Conservation (phyloP, 495 filamentous ascomycete species). For the Hypoxylon lienhwacheense region DNA sequence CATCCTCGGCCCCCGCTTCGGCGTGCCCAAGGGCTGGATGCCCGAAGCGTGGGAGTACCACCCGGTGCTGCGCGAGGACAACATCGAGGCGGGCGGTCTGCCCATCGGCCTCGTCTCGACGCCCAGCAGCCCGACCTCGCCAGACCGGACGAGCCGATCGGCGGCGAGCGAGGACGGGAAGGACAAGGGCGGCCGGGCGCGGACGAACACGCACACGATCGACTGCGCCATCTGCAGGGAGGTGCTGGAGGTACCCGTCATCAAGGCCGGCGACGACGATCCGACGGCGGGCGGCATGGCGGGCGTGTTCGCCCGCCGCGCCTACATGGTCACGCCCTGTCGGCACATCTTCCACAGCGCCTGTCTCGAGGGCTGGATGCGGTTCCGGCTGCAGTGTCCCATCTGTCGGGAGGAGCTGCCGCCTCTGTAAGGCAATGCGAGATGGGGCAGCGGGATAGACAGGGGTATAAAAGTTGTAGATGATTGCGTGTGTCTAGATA, state of each 20-base stretch:
- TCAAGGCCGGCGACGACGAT: slow-evolving; percentile 60
- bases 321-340: slow-evolving; percentile 97
- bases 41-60: slow-evolving; percentile 93
- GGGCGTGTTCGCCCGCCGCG: slow-evolving; percentile 72
- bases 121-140: slow-evolving; percentile 39
- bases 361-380: slow-evolving; percentile 96
- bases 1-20: slow-evolving; percentile 79
- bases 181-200: too few relatives aligned
- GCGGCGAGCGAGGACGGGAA: slow-evolving; percentile 41
- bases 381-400: slow-evolving; percentile 87
- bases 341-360: slow-evolving; percentile 92
- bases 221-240: slow-evolving; percentile 97
- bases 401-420: slow-evolving; percentile 91
- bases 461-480: not conserved
- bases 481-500: too few relatives aligned
- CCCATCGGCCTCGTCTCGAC: slow-evolving; percentile 67
- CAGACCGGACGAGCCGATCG: slow-evolving; percentile 36
- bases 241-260: slow-evolving; percentile 81
- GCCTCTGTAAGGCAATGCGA: slow-evolving; percentile 66
- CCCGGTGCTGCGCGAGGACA: slow-evolving; percentile 82
- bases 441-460: too few relatives aligned
- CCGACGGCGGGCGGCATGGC: slow-evolving; percentile 58
- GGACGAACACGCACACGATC: slow-evolving; percentile 51
- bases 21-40: slow-evolving; percentile 65
- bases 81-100: slow-evolving; percentile 72